These are phyloP conservation scores for Dothidotthia symphoricarpi DNA, from an alignment of 2,329 filamentous ascomycete species.

Conservation along the genomic window DNA sequence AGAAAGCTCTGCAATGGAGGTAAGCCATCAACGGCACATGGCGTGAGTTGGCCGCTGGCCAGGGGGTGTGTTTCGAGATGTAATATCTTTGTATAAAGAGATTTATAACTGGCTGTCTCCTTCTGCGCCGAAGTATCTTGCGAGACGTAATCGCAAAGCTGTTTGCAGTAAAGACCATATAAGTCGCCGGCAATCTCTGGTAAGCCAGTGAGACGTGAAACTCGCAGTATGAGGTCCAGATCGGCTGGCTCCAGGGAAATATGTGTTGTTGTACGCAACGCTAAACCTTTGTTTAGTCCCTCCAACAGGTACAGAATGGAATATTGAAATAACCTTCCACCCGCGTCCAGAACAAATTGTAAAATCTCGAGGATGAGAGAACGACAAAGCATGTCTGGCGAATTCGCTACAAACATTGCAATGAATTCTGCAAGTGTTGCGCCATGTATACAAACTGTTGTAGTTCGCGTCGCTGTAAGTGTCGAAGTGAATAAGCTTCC, in stretches of 20 bases:
- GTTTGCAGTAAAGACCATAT: constrained; percentile 28
- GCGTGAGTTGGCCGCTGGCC: neutral
- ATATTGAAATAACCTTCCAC: constrained; percentile 42
- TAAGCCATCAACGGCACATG: neutral
- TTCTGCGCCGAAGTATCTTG: constrained; percentile 1
- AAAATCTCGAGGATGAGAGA: constrained; percentile 35
- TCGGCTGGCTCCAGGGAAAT: constrained; percentile 20
- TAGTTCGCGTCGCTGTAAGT: constrained; percentile 31
- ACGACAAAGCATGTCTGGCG: constrained; percentile 9
- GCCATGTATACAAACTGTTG: constrained; percentile 44
- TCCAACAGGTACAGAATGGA: constrained; percentile 46
- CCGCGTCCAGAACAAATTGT: constrained; percentile 36
- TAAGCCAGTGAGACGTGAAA: constrained; percentile 41
- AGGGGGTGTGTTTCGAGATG: constrained; percentile 5
- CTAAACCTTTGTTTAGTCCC: constrained; percentile 41
- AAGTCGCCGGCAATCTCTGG: constrained; percentile 47
- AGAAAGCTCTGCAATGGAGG: constrained; percentile 25
- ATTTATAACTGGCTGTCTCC: constrained; percentile 20
- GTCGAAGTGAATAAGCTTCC: constrained; percentile 46
- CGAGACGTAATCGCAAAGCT: constrained; percentile 21
- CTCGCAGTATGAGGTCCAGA: constrained; percentile 35
- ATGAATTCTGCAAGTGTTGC: constrained; percentile 40
- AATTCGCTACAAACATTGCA: constrained; percentile 24
- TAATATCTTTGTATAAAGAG: constrained; percentile 11
- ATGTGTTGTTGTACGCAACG: neutral